Evolutionary conservation across 1,284 basidiomycete genomes (phyloP).

Genomic region (Cronartium ribicola): DNA sequence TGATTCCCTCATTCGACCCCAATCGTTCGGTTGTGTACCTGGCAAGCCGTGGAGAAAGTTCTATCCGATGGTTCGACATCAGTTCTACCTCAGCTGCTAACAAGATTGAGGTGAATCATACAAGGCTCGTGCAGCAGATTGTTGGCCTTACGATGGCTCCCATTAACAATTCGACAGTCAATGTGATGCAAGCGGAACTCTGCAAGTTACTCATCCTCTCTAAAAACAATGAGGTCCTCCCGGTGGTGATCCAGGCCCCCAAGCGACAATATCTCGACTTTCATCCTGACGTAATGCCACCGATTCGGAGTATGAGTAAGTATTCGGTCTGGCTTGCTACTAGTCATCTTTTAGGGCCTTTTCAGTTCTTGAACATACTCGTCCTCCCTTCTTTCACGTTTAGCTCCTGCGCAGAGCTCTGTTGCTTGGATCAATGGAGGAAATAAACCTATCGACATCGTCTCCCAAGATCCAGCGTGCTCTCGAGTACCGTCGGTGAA

Average conservation of each 20-base stretch:
- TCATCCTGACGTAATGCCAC: conserved; percentile 54
- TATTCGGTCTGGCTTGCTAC: conserved; percentile 3
- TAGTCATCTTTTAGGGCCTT: not conserved
- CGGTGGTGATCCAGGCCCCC: conserved; percentile 53
- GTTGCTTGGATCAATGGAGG: conserved; percentile 51
- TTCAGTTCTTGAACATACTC: not conserved
- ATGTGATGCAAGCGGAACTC: conserved; percentile 55
- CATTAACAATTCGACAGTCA: conserved; percentile 49
- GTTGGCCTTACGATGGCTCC: conserved; percentile 50
- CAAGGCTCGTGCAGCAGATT: conserved; percentile 49
- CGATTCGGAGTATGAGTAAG: conserved; percentile 48
- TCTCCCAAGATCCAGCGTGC: conserved; percentile 49
- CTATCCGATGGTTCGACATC: conserved; percentile 52
- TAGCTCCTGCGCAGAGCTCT: conserved; percentile 51
- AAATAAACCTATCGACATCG: conserved; percentile 47
- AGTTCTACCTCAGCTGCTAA: conserved; percentile 1
- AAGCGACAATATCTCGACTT: conserved; percentile 55
- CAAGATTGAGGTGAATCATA: conserved; percentile 44
- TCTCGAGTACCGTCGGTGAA: conserved; percentile 46
- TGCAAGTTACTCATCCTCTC: conserved; percentile 52
- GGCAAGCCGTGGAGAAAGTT: conserved; percentile 54
- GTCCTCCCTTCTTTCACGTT: not conserved
- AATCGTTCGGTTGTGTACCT: conserved; percentile 53
- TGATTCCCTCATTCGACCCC: conserved; percentile 53
- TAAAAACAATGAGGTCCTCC: conserved; percentile 53